These are phyloP conservation scores for Peribolospora kevripleyi DNA, from an alignment of 768 basidiomycete genomes.

Conservation along the genomic window DNA sequence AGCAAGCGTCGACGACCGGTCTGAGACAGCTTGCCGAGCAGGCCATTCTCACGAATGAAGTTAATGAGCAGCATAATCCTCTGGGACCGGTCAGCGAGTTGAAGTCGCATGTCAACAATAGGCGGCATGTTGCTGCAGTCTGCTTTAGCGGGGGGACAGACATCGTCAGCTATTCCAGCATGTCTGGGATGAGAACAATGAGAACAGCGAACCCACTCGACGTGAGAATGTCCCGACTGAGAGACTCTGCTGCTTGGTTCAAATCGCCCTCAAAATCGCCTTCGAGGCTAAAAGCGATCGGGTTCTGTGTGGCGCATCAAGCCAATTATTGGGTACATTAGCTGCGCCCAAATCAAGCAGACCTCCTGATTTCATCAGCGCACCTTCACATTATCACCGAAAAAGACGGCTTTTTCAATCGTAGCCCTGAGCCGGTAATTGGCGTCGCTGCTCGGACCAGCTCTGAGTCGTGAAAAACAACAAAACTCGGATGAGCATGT, in stretches of 20 bases:
- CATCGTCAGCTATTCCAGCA: not conserved
- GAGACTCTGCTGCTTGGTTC: slow-evolving; percentile 17
- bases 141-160: slow-evolving; percentile 3
- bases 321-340: not conserved
- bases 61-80: slow-evolving; percentile 60
- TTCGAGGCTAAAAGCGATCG: slow-evolving; percentile 20
- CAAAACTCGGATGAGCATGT: not conserved
- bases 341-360: not conserved
- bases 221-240: slow-evolving; percentile 26
- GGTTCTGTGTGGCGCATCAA: slow-evolving; percentile 15
- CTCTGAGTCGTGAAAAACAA: not conserved
- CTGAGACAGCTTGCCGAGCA: slow-evolving; percentile 59
- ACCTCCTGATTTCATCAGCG: not conserved
- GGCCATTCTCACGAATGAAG: slow-evolving; percentile 69
- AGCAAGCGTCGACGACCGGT: slow-evolving; percentile 46
- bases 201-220: slow-evolving; percentile 32
- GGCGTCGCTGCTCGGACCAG: not conserved
- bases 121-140: slow-evolving; percentile 44
- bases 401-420: slow-evolving; percentile 24
- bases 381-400: slow-evolving; percentile 17
- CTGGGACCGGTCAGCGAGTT: slow-evolving; percentile 48
- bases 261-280: slow-evolving; percentile 18
- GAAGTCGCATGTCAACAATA: slow-evolving; percentile 56
- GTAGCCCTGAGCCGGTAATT: slow-evolving; percentile 19
- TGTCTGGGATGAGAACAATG: not conserved